These are phyloP conservation scores for Chaetomiaceae sp. DNA, from an alignment of 2,329 filamentous ascomycete species.

Conservation along the genomic window DNA sequence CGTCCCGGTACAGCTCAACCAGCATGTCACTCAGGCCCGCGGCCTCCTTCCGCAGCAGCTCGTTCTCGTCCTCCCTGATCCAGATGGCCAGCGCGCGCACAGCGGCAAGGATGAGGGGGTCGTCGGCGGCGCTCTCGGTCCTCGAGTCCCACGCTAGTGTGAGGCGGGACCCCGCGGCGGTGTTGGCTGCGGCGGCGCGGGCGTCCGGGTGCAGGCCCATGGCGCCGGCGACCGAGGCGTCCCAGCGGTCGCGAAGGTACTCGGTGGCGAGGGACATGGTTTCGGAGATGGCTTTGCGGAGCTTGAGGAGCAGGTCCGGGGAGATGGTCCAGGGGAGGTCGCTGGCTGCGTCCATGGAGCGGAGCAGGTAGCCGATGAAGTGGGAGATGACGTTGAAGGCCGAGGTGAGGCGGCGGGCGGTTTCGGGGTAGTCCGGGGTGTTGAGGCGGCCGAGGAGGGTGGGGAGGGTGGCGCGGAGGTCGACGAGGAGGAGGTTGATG, in stretches of 20 bases:
- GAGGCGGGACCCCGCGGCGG: slow-evolving; percentile 33
- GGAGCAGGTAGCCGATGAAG: slow-evolving; percentile 56
- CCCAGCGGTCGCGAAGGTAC: slow-evolving; percentile 66
- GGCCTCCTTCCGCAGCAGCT: slow-evolving; percentile 51
- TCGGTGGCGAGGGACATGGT: slow-evolving; percentile 60
- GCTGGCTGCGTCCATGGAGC: slow-evolving; percentile 45
- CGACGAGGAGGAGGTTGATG: slow-evolving; percentile 61
- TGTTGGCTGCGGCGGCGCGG: slow-evolving; percentile 41
- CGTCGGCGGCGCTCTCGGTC: slow-evolving; percentile 45
- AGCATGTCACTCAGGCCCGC: slow-evolving; percentile 60
- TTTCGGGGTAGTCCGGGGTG: slow-evolving; percentile 46
- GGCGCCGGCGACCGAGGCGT: slow-evolving; percentile 59
- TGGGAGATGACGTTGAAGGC: slow-evolving; percentile 59
- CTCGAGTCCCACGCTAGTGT: slow-evolving; percentile 58
- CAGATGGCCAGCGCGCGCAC: slow-evolving; percentile 58
- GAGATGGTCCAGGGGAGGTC: slow-evolving; percentile 42
- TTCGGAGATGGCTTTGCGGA: slow-evolving; percentile 58
- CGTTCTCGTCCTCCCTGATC: slow-evolving; percentile 66
- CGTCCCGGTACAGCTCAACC: slow-evolving; percentile 53
- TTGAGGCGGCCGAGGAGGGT: slow-evolving; percentile 56
- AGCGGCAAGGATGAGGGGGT: slow-evolving; percentile 57
- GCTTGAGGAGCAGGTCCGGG: slow-evolving; percentile 56
- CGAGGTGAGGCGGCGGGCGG: slow-evolving; percentile 52
- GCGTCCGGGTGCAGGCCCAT: slow-evolving; percentile 58
- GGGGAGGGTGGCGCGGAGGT: slow-evolving; percentile 60